phyloP scores from a whole-genome alignment of 495 filamentous ascomycete species.

The Parathielavia hyrcaniae region DNA sequence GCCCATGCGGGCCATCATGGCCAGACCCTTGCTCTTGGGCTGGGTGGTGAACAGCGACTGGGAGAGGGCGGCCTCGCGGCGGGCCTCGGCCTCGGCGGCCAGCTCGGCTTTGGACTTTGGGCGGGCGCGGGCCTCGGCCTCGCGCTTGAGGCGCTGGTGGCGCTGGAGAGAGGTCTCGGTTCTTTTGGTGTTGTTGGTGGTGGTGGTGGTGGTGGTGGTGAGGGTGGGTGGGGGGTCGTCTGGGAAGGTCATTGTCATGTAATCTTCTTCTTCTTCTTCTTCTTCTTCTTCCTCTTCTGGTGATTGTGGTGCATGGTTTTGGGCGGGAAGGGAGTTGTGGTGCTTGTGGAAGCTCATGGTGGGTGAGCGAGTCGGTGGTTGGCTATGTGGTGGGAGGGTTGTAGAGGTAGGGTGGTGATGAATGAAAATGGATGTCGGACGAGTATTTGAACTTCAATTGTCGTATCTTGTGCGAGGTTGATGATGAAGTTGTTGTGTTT shows the following conservation, averaged over 20 bases:
- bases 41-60: slow-evolving; percentile 52
- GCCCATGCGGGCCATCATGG: slow-evolving; percentile 97
- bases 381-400: too few relatives aligned
- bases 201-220: background rate
- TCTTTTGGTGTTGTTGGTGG: slow-evolving; percentile 17
- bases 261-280: slow-evolving; percentile 50
- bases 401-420: too few relatives aligned
- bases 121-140: slow-evolving; percentile 54
- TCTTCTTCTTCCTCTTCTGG: background rate
- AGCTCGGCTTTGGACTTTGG: slow-evolving; percentile 78
- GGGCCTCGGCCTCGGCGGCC: slow-evolving; percentile 58
- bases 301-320: background rate
- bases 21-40: slow-evolving; percentile 65
- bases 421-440: too few relatives aligned
- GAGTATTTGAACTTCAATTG: too few relatives aligned
- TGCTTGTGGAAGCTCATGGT: background rate
- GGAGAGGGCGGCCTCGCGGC: slow-evolving; percentile 67
- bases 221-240: slow-evolving; percentile 15
- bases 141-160: slow-evolving; percentile 48
- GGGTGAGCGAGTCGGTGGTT: background rate
- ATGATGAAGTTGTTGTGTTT: too few relatives aligned
- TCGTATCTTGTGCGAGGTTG: too few relatives aligned
- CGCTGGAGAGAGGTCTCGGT: slow-evolving; percentile 54
- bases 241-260: slow-evolving; percentile 59
- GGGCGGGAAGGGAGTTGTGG: background rate